phyloP scores from a whole-genome alignment of 1,284 basidiomycete species.

The Wallemia hederae region DNA sequence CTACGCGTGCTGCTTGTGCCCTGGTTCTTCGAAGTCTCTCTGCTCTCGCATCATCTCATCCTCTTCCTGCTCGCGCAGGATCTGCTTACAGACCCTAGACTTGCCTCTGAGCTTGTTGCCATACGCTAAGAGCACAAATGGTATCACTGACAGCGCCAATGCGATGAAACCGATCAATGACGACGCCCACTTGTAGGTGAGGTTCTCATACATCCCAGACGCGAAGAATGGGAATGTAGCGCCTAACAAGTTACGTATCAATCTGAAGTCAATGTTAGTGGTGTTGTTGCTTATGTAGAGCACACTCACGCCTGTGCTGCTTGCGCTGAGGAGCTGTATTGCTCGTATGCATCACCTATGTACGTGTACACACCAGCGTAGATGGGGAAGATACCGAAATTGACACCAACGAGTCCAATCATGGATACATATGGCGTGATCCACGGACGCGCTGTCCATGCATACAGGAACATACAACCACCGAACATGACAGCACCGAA shows the following conservation, averaged over 20 bases:
- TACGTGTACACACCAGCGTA: constrained; percentile 8
- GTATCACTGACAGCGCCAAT: constrained; percentile 12
- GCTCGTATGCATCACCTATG: constrained; percentile 10
- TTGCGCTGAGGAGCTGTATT: constrained; percentile 17
- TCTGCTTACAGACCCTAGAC: not conserved
- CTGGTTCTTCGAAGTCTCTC: not conserved
- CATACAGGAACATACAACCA: constrained; percentile 10
- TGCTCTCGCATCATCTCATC: not conserved
- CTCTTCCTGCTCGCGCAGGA: not conserved
- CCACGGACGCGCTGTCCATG: constrained; percentile 14
- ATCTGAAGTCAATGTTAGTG: constrained; percentile 1
- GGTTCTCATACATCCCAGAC: constrained; percentile 7
- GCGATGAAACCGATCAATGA: constrained; percentile 15
- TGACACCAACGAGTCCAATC: constrained; percentile 6
- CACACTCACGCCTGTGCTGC: constrained; percentile 11
- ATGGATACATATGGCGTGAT: constrained; percentile 2
- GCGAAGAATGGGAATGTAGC: constrained; percentile 15
- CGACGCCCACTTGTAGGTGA: constrained; percentile 8
- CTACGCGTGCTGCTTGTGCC: not conserved
- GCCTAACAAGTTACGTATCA: constrained; percentile 13
- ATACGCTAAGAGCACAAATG: constrained; percentile 14
- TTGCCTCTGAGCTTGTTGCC: constrained; percentile 4
- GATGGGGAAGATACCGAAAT: constrained; percentile 7
- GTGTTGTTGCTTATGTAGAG: not conserved
- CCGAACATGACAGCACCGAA: constrained; percentile 16